Evolutionary conservation across 2,329 filamentous ascomycete genomes (phyloP).

Genomic region (Periconia sp.): DNA sequence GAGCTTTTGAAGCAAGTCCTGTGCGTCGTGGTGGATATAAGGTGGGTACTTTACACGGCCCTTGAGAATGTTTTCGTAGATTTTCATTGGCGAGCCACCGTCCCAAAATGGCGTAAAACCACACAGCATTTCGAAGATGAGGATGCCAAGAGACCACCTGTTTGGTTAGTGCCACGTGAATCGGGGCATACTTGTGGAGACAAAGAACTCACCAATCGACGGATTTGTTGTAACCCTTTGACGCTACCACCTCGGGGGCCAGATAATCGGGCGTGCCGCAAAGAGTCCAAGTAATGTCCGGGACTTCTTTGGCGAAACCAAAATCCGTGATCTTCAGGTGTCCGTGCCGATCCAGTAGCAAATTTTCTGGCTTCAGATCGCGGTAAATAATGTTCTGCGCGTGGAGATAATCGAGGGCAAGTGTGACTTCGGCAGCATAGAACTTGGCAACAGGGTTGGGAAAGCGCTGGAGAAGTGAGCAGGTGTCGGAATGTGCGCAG

Average conservation of each 20-base stretch:
- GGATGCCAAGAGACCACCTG: constrained; percentile 97
- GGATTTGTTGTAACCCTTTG: constrained; percentile 99
- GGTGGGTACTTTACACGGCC: constrained; percentile 95
- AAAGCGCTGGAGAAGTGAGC: constrained; percentile 69
- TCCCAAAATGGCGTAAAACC: constrained; percentile 99
- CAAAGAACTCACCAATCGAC: constrained; percentile 81
- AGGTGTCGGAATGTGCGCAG: neutral
- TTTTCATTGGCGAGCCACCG: constrained; percentile 95
- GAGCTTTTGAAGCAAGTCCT: constrained; percentile 86
- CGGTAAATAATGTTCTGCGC: constrained; percentile 96
- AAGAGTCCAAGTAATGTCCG: constrained; percentile 98
- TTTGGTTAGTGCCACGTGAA: constrained; percentile 8
- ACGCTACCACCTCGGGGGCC: constrained; percentile 96
- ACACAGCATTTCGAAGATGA: constrained; percentile 99
- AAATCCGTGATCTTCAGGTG: constrained; percentile 98
- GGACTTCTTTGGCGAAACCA: constrained; percentile 96
- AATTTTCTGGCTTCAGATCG: constrained; percentile 93
- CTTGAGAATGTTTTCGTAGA: constrained; percentile 98
- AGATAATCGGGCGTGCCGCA: constrained; percentile 98
- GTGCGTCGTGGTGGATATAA: constrained; percentile 92
- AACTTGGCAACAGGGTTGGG: constrained; percentile 99
- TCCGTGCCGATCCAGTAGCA: constrained; percentile 87
- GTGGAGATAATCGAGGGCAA: constrained; percentile 94
- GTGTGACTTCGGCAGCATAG: constrained; percentile 94
- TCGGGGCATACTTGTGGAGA: neutral